Conservation (phyloP, 768 basidiomycete genomes). For the Coprinopsis cinerea region DNA sequence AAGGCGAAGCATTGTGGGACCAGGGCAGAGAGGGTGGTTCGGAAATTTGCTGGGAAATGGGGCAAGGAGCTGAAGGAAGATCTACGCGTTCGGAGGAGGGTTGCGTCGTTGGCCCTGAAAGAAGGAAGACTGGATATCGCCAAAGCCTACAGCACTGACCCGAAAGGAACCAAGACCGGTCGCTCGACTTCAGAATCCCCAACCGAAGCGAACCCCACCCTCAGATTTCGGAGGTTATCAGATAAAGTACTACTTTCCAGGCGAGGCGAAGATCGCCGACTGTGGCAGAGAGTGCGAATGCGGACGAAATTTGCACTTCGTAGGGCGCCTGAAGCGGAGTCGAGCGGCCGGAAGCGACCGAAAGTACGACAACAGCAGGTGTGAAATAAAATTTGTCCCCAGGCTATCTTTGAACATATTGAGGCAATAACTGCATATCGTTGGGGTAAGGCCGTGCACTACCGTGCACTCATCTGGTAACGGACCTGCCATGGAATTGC, state of each 20-base stretch:
- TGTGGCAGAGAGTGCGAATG: not conserved
- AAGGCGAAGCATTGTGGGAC: slow-evolving; percentile 47
- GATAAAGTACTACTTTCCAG: not conserved
- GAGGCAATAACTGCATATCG: not conserved
- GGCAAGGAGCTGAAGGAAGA: slow-evolving; percentile 46
- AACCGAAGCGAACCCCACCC: not conserved
- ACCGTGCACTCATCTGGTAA: too few relatives aligned
- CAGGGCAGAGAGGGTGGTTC: slow-evolving; percentile 40
- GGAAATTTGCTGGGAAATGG: slow-evolving; percentile 47
- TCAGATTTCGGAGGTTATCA: not conserved
- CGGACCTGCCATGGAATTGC: too few relatives aligned
- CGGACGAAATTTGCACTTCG: not conserved
- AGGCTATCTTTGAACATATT: not conserved
- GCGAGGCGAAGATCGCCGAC: not conserved
- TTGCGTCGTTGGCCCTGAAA: slow-evolving; percentile 55
- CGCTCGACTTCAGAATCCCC: not conserved
- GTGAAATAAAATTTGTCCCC: not conserved
- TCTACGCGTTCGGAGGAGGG: slow-evolving; percentile 51
- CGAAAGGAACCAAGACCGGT: not conserved
- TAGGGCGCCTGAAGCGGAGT: not conserved
- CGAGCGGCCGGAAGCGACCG: not conserved
- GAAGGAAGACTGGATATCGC: slow-evolving; percentile 56
- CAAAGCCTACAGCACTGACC: slow-evolving; percentile 12
- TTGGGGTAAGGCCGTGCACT: too few relatives aligned
- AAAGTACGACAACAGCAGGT: not conserved